Evolutionary conservation across 306 rosid species (phyloP).

Genomic region (Sicyos baderoa): DNA sequence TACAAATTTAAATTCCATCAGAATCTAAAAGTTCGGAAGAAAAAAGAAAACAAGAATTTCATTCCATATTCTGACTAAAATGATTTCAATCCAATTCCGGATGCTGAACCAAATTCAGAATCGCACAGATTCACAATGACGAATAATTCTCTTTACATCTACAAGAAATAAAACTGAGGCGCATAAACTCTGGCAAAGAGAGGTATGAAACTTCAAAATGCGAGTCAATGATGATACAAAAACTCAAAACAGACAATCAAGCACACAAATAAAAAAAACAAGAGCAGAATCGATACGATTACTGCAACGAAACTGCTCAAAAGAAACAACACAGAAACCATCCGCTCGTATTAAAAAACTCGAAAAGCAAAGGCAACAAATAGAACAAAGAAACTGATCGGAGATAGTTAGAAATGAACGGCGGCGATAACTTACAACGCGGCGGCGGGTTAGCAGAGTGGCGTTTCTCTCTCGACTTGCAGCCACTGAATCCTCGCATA

Average conservation of each 20-base stretch:
- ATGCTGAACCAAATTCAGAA: too few relatives aligned
- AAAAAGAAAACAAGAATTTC: too few relatives aligned
- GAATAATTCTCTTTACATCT: too few relatives aligned
- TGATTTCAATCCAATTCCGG: too few relatives aligned
- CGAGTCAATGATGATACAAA: background rate
- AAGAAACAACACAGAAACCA: too few relatives aligned
- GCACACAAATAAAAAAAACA: background rate
- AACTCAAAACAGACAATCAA: background rate
- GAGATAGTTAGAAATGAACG: background rate
- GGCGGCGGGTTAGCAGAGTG: background rate
- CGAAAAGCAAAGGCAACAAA: background rate
- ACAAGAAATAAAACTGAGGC: background rate
- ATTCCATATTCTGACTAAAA: too few relatives aligned
- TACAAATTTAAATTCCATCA: too few relatives aligned
- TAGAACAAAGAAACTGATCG: background rate
- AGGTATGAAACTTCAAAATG: background rate
- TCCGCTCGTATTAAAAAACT: background rate
- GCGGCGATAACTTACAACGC: slow-evolving; percentile 2
- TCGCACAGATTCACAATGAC: too few relatives aligned
- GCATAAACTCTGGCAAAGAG: too few relatives aligned
- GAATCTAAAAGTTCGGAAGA: too few relatives aligned
- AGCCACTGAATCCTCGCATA: background rate
- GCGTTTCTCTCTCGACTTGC: background rate
- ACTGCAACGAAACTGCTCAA: too few relatives aligned
- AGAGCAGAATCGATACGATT: background rate